phyloP scores from a whole-genome alignment of 2,329 filamentous ascomycete genomes.

The Sporothrix variecibatus region DNA sequence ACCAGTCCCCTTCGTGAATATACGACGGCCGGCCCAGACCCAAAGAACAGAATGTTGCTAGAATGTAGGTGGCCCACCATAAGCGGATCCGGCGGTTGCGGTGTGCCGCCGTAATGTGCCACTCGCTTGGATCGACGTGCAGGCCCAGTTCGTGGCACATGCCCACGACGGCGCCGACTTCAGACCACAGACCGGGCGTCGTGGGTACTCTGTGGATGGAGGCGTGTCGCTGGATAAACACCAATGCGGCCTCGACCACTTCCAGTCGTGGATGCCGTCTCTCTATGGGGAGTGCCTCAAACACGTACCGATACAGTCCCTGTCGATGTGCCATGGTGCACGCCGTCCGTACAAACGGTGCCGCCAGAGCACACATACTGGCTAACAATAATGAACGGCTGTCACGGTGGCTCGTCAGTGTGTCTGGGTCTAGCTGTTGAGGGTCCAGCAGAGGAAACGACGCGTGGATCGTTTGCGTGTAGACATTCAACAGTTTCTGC shows the following conservation, averaged over 20 bases:
- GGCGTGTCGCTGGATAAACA: neutral
- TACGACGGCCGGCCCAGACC: neutral
- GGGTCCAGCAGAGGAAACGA: neutral
- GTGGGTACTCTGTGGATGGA: neutral
- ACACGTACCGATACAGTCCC: neutral
- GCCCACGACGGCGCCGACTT: neutral
- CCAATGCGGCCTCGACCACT: neutral
- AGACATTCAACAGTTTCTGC: neutral
- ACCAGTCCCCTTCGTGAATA: neutral
- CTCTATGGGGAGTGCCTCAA: neutral
- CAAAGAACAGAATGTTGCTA: neutral
- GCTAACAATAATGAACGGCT: neutral
- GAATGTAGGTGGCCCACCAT: neutral
- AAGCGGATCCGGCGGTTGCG: conserved; percentile 1
- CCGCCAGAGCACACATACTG: conserved; percentile 2
- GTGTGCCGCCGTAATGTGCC: neutral
- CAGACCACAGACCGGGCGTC: neutral
- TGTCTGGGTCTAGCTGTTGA: neutral
- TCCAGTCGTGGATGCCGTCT: neutral
- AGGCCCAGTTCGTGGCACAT: conserved; percentile 4
- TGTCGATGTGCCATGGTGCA: neutral
- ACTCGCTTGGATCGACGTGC: neutral
- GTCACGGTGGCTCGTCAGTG: neutral
- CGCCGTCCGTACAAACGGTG: neutral
- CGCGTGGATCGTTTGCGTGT: neutral